Base-by-base conservation (phyloP, 179 eudicot species). In the Silene noctiflora region DNA sequence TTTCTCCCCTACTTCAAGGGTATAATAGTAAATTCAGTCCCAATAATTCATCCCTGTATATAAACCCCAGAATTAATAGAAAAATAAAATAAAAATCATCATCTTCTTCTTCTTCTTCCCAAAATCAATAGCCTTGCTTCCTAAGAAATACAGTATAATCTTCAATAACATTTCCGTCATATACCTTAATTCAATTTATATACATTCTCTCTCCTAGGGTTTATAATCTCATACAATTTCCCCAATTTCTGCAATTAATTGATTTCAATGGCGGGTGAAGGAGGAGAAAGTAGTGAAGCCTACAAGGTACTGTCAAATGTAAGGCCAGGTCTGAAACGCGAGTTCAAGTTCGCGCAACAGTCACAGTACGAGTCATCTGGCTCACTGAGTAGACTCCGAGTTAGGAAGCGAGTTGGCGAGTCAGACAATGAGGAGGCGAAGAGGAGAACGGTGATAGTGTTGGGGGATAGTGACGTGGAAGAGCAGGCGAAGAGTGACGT, bases 321-420 rank as follows among this genome's bases (percentile, higher is more conserved):
- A 4, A 79, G 90, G 58, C 60, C 78, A 1, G 90, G 91, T 12
- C 73, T 71, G 25, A 87, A 87, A 75, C 81, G 91, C 1, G 91
- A 88, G 67, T 87, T 88, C 44, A 84, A 79, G 46, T 88, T 88
- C 29, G 87, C 88, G 1, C 56, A 84, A 48, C 75, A 78, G 62
- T 83, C 90, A 3, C 90, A 82, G 68, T 76, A 82, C 35, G 85
- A 87, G 42, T 66, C 77, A 31, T 64, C 83, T 6, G 84, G 80
- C 20, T 82, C 75, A 11, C 42, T 77, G 48, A 85, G 82, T 51
- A 81, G 85, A n/a, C 87, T 84, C 6, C 82, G 90, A 12, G 61
- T 78, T 13, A 60, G 86, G 59, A 82, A 70, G 76, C 67, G 46
- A 68, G 25, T 75, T 67, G 44, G 46, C 46, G 80, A 79, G 61